Evolutionary conservation across 306 rosid species (phyloP).

Genomic region (Abrus pulchellus): DNA sequence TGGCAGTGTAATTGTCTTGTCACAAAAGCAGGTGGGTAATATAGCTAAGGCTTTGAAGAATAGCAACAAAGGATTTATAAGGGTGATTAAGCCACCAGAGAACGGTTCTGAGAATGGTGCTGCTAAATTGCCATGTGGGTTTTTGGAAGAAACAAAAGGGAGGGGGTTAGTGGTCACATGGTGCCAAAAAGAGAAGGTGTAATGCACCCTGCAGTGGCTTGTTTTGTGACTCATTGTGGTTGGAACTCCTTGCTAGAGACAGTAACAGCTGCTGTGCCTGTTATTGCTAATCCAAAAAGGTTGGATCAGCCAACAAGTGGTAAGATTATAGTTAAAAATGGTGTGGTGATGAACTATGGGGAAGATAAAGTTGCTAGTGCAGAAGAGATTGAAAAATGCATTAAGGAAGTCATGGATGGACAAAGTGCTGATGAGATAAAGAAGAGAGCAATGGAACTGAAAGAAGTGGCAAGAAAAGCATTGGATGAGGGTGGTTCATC

Average conservation of each 20-base stretch:
- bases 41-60: slow-evolving; percentile 53
- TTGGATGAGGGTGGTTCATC: too few species aligned
- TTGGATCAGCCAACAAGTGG: slow-evolving; percentile 61
- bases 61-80: slow-evolving; percentile 51
- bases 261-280: slow-evolving; percentile 49
- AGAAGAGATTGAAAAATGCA: slow-evolving; percentile 59
- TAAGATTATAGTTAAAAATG: slow-evolving; percentile 49
- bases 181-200: slow-evolving; percentile 68
- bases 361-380: slow-evolving; percentile 47
- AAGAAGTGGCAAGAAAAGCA: slow-evolving; percentile 35
- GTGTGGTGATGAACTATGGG: slow-evolving; percentile 44
- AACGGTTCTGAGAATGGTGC: not conserved
- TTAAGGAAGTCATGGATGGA: slow-evolving; percentile 55
- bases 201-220: slow-evolving; percentile 56
- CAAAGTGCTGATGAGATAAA: slow-evolving; percentile 44
- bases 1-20: slow-evolving; percentile 48
- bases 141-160: slow-evolving; percentile 53
- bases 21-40: slow-evolving; percentile 48
- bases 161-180: slow-evolving; percentile 57
- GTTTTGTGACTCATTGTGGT: slow-evolving; percentile 63
- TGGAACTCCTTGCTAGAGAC: slow-evolving; percentile 65
- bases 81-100: slow-evolving; percentile 52
- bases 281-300: slow-evolving; percentile 59
- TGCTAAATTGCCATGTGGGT: slow-evolving; percentile 39
- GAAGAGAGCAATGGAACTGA: slow-evolving; percentile 52